Evolutionary conservation across 495 filamentous ascomycete genomes (phyloP), one percentile per base, ranked within the genome.

Genomic region (Penicillium soppii): DNA sequence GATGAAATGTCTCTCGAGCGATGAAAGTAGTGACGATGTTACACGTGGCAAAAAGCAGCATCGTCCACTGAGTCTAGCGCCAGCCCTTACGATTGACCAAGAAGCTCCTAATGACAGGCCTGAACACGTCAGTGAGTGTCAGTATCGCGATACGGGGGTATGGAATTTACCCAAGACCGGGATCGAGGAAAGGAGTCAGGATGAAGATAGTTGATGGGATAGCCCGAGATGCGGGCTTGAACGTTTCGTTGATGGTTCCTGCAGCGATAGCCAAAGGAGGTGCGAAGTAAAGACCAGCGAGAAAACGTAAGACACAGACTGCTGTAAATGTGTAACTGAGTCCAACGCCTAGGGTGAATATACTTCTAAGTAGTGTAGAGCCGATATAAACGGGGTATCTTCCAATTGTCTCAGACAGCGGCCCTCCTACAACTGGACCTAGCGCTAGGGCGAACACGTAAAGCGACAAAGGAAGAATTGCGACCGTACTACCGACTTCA

Each of bases 21-120:
- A 53, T 13, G 0, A 10, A 0, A 1, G 22, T 33, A 9, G 36
- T 37, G 30, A 74, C 54, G 10, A 79, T 37, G 2, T 67, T 65
- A 51, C 77, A 67, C 29, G 70, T 52, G 13, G 75, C 65, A 16
- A 76, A 64, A 49, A 83, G 75, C 2, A 81, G 48, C n/a, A 76
- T 65, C 3, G 60, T 70, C 79, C 80, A 83, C 58, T 81, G 74
- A 3, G 82, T 83, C 82, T 83, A 87, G 29, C 82, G 76, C 79
- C 82, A 88, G 29, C 66, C 70, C 54, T 81, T 83, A 21, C 78
- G 67, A 39, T 77, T 70, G 4, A 75, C 73, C 19, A 80, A 70
- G 53, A 82, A 88, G n/a, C 80, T 79, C 16, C 86, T 85, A 29
- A 89, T 74, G 26, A 85, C 67, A 4, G 85, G 84, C 4, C 82